These are phyloP conservation scores for Verticillium nubilum DNA, from an alignment of 2,329 filamentous ascomycete genomes.

Conservation along the genomic window DNA sequence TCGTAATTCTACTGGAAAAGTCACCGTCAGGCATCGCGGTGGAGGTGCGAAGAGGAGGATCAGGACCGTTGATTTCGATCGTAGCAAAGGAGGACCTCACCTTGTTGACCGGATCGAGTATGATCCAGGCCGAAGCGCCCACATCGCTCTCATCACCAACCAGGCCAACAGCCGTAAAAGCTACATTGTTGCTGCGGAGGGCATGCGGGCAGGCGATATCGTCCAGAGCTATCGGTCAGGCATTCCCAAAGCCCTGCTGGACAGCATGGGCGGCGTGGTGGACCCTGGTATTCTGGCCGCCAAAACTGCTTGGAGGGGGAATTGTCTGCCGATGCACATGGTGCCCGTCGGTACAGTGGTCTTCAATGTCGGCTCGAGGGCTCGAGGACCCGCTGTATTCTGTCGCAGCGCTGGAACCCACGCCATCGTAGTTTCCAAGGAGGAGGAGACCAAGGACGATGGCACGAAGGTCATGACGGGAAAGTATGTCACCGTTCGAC, in stretches of 20 bases:
- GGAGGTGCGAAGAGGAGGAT: conserved; percentile 91
- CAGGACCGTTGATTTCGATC: conserved; percentile 82
- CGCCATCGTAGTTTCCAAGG: conserved; percentile 83
- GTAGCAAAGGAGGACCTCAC: conserved; percentile 74
- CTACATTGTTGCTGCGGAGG: conserved; percentile 94
- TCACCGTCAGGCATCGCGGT: conserved; percentile 88
- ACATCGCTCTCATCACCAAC: conserved; percentile 82
- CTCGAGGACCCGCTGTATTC: conserved; percentile 74
- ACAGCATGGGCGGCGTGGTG: conserved; percentile 85
- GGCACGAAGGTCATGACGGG: conserved; percentile 59
- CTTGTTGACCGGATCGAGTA: conserved; percentile 92
- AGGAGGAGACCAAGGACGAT: conserved; percentile 63
- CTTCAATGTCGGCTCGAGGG: conserved; percentile 78
- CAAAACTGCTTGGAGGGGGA: conserved; percentile 89
- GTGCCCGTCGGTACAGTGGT: conserved; percentile 91
- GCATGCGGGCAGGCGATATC: conserved; percentile 83
- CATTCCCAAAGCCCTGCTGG: conserved; percentile 79
- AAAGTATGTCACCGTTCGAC: conserved; percentile 74
- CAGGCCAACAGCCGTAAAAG: conserved; percentile 69
- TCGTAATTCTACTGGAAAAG: conserved; percentile 76
- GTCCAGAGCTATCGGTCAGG: conserved; percentile 89
- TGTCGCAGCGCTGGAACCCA: conserved; percentile 94
- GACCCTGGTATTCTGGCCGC: conserved; percentile 95
- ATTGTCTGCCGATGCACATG: conserved; percentile 93
- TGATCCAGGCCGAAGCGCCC: conserved; percentile 86